phyloP scores from a whole-genome alignment of 805 yeast species.

The Jamesozyma piceae region DNA sequence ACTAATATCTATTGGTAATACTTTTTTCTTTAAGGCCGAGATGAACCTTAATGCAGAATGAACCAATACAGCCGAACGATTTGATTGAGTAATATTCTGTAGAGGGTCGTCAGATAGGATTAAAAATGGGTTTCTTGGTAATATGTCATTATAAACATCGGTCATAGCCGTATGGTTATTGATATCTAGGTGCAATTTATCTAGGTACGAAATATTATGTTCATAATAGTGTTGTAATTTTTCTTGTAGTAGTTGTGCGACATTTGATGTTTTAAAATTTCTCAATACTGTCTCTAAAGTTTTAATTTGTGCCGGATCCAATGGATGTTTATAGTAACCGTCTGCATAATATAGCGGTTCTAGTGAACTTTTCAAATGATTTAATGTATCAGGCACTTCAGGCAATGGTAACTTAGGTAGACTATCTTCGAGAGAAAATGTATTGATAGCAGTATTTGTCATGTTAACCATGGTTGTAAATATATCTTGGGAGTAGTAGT shows the following conservation, averaged over 20 bases:
- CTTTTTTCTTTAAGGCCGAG: constrained; percentile 44
- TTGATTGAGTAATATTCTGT: constrained; percentile 52
- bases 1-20: constrained; percentile 48
- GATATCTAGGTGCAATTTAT: constrained; percentile 36
- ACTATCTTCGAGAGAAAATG: constrained; percentile 13
- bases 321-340: constrained; percentile 35
- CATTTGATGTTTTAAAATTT: constrained; percentile 36
- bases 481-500: too few relatives aligned
- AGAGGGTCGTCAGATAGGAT: constrained; percentile 68
- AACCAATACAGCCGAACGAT: constrained; percentile 57
- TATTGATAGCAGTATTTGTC: background rate
- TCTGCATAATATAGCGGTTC: constrained; percentile 50
- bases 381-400: constrained; percentile 38
- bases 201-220: constrained; percentile 43
- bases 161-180: constrained; percentile 44
- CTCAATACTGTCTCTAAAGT: constrained; percentile 37
- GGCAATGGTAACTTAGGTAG: constrained; percentile 63
- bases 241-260: constrained; percentile 40
- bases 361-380: constrained; percentile 45
- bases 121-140: constrained; percentile 72
- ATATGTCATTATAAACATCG: constrained; percentile 52
- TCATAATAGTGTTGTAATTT: constrained; percentile 43
- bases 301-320: constrained; percentile 19
- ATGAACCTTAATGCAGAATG: constrained; percentile 61
- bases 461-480: background rate